Conservation (phyloP, 441 rosid species). For the Geranium incanum region DNA sequence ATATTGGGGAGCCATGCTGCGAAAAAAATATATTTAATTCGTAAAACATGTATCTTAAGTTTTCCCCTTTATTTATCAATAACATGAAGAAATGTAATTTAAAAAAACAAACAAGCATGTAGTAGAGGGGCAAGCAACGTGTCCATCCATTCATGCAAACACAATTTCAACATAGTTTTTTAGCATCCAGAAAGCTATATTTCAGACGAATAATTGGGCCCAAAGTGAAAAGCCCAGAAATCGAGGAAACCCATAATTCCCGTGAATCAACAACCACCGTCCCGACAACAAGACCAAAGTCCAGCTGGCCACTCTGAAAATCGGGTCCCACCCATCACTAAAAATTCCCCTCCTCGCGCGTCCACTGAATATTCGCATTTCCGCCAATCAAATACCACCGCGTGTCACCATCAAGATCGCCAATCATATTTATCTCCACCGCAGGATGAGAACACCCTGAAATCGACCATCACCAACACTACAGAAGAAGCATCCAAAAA, state of each 20-base stretch:
- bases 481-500: background rate
- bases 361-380: background rate
- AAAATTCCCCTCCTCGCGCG: background rate
- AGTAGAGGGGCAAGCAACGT: too few relatives aligned
- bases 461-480: background rate
- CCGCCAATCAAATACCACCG: background rate
- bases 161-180: too few relatives aligned
- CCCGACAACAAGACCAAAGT: conserved; percentile 9
- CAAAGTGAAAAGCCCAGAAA: background rate
- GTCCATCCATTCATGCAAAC: too few relatives aligned
- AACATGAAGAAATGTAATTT: too few relatives aligned
- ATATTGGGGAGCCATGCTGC: too few relatives aligned
- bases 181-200: too few relatives aligned
- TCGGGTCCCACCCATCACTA: conserved; percentile 2
- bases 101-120: too few relatives aligned
- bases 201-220: background rate
- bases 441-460: background rate
- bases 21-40: too few relatives aligned
- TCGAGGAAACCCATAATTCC: background rate
- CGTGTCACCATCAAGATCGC: background rate
- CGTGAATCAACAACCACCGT: too few relatives aligned
- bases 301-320: conserved; percentile 15
- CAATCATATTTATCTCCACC: background rate
- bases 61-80: too few relatives aligned
- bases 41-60: too few relatives aligned